A percentile compares a stretch with the other conserved stretches of the same genome.
Conservation (phyloP, 768 basidiomycete genomes). For the Mycena kentingensis region DNA sequence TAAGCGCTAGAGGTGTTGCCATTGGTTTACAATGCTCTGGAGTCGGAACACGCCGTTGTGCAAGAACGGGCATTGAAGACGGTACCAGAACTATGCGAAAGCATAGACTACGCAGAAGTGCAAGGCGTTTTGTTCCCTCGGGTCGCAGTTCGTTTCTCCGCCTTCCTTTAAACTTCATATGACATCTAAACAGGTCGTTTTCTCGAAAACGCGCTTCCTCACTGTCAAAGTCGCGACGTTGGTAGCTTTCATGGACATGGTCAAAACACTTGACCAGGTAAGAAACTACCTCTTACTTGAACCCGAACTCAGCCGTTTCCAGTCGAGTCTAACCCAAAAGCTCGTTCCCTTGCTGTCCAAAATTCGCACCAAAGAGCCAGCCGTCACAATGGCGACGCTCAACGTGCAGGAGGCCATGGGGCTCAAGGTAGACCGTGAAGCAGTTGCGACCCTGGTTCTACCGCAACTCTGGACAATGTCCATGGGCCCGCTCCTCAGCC, state of each 20-base stretch:
- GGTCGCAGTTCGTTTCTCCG: conserved; percentile 68
- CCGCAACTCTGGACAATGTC: conserved; percentile 98
- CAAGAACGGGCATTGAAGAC: conserved; percentile 86
- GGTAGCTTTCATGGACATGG: conserved; percentile 81
- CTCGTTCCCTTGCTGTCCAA: conserved; percentile 92
- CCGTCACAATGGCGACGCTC: conserved; percentile 89
- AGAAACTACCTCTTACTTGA: conserved; percentile 14
- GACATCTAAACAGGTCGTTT: conserved; percentile 66
- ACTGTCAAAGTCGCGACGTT: conserved; percentile 91
- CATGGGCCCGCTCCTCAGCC: conserved; percentile 85
- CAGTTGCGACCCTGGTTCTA: conserved; percentile 84
- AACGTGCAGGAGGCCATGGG: conserved; percentile 97
- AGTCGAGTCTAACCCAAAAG: conserved; percentile 91
- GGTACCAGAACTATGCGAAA: conserved; percentile 89
- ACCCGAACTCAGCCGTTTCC: neutral
- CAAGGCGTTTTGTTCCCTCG: conserved; percentile 88
- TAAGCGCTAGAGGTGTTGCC: conserved; percentile 83
- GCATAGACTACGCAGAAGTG: conserved; percentile 93
- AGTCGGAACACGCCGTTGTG: conserved; percentile 89
- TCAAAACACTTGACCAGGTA: conserved; percentile 90
- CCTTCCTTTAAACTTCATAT: conserved; percentile 4
- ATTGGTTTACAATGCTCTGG: conserved; percentile 92
- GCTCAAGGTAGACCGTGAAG: conserved; percentile 89
- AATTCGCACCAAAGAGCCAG: conserved; percentile 94
- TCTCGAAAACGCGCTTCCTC: conserved; percentile 87